phyloP scores from a whole-genome alignment of 805 yeast genomes.

The Myxozyma monticola region DNA sequence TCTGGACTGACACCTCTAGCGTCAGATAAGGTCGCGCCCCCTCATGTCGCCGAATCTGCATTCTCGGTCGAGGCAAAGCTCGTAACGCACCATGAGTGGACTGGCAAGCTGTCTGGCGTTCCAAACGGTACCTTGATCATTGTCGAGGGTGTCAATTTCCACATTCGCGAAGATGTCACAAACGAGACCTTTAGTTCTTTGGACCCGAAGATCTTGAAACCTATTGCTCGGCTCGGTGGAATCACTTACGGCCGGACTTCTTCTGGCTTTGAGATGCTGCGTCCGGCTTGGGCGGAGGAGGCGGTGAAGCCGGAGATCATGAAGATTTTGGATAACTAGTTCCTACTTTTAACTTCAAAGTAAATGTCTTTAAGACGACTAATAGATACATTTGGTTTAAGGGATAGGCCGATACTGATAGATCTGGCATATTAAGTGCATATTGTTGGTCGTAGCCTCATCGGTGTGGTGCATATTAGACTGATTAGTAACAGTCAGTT shows the following conservation, averaged over 20 bases:
- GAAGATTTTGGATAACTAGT: too few relatives aligned
- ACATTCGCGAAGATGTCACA: conserved; percentile 55
- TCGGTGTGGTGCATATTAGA: too few relatives aligned
- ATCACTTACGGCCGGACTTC: conserved; percentile 48
- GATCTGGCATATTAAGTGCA: too few relatives aligned
- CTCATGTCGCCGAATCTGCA: conserved; percentile 62
- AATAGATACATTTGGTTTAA: too few relatives aligned
- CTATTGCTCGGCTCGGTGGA: conserved; percentile 58
- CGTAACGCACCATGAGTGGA: conserved; percentile 47
- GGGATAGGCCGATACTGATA: too few relatives aligned
- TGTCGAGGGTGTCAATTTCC: conserved; percentile 56
- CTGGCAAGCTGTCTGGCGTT: conserved; percentile 36
- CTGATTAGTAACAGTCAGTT: too few relatives aligned
- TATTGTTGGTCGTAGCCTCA: too few relatives aligned
- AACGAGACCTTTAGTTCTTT: conserved; percentile 44
- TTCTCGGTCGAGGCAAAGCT: conserved; percentile 57
- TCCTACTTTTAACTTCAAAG: too few relatives aligned
- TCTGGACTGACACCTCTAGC: conserved; percentile 52
- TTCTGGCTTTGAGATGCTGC: conserved; percentile 49
- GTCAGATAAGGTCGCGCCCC: conserved; percentile 51
- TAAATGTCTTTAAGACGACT: too few relatives aligned
- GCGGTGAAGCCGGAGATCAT: conserved; percentile 5
- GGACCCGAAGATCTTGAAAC: conserved; percentile 51
- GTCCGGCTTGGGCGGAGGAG: conserved; percentile 39
- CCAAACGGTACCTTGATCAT: conserved; percentile 43